Evolutionary conservation across 768 basidiomycete species (phyloP).

Genomic region (Gloeostereum incarnatum): DNA sequence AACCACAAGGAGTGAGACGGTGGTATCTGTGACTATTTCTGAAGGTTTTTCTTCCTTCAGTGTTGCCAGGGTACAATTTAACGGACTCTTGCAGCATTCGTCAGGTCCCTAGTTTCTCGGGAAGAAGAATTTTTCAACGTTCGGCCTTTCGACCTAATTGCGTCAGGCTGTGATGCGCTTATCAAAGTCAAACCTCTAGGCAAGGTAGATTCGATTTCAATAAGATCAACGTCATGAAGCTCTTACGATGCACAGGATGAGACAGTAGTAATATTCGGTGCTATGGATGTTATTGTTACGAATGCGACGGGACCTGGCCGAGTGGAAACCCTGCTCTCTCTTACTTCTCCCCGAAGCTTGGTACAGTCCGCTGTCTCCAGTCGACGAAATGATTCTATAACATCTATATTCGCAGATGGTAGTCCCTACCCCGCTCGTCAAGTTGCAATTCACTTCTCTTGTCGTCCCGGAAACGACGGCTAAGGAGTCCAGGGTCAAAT

Average conservation of each 20-base stretch:
- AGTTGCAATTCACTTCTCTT: slow-evolving; percentile 60
- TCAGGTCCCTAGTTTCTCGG: slow-evolving; percentile 45
- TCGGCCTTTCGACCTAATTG: slow-evolving; percentile 47
- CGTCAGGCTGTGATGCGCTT: slow-evolving; percentile 52
- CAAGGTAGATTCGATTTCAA: slow-evolving; percentile 33
- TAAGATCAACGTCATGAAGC: slow-evolving; percentile 3
- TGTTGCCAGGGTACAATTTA: neutral
- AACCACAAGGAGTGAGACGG: slow-evolving; percentile 25
- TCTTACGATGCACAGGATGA: slow-evolving; percentile 44
- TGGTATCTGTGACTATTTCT: slow-evolving; percentile 38
- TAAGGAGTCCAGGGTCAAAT: slow-evolving; percentile 73
- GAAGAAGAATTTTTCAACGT: slow-evolving; percentile 12
- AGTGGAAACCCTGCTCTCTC: slow-evolving; percentile 34
- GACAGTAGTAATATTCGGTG: slow-evolving; percentile 50
- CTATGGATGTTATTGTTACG: slow-evolving; percentile 52
- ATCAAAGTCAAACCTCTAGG: slow-evolving; percentile 65
- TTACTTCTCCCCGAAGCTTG: slow-evolving; percentile 48
- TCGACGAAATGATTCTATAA: neutral
- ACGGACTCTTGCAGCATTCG: slow-evolving; percentile 10
- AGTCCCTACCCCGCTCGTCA: slow-evolving; percentile 38
- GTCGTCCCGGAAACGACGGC: slow-evolving; percentile 46
- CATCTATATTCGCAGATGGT: slow-evolving; percentile 24
- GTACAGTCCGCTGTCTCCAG: too few species aligned
- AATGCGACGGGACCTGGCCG: slow-evolving; percentile 32
- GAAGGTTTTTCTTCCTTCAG: slow-evolving; percentile 23